These are phyloP conservation scores for Diaporthe sp. DNA, from an alignment of 2,329 filamentous ascomycete genomes.

Conservation along the genomic window DNA sequence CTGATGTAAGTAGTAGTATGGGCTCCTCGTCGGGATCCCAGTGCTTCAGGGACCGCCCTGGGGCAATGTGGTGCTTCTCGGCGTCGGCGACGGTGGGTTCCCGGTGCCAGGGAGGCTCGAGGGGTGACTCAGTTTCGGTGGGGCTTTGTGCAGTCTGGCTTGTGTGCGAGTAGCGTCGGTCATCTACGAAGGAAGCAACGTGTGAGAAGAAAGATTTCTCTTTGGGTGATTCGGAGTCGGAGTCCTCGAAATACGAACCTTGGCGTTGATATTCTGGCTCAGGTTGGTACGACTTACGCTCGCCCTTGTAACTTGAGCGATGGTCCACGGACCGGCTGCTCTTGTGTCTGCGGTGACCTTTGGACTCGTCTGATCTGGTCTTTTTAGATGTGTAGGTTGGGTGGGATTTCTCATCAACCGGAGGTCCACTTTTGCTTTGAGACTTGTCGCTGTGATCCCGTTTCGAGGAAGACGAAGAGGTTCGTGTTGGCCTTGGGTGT, in stretches of 20 bases:
- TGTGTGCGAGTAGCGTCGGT: not conserved
- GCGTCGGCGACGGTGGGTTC: not conserved
- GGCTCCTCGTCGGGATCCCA: slow-evolving; percentile 7
- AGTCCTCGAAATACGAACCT: slow-evolving; percentile 17
- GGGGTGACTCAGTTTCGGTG: not conserved
- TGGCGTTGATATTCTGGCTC: not conserved
- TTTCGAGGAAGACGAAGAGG: not conserved
- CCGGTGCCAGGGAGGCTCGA: not conserved
- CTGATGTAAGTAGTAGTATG: not conserved
- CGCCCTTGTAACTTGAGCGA: not conserved
- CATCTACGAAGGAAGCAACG: slow-evolving; percentile 1
- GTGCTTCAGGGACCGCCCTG: slow-evolving; percentile 1
- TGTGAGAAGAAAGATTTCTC: slow-evolving; percentile 4
- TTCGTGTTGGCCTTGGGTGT: not conserved
- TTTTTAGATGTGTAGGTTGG: not conserved
- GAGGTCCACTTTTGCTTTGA: not conserved
- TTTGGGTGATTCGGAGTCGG: not conserved
- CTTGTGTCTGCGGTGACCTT: not conserved
- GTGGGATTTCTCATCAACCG: not conserved
- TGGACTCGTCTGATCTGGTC: not conserved
- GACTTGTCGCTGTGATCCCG: not conserved
- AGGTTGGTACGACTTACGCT: not conserved
- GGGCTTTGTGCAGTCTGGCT: not conserved
- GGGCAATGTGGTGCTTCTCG: not conserved
- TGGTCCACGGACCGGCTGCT: not conserved